A percentile compares a stretch with the other conserved stretches of the same genome.
Evolutionary conservation across 2,329 filamentous ascomycete genomes (phyloP).

Genomic region (Ceratocystiopsis minuta): DNA sequence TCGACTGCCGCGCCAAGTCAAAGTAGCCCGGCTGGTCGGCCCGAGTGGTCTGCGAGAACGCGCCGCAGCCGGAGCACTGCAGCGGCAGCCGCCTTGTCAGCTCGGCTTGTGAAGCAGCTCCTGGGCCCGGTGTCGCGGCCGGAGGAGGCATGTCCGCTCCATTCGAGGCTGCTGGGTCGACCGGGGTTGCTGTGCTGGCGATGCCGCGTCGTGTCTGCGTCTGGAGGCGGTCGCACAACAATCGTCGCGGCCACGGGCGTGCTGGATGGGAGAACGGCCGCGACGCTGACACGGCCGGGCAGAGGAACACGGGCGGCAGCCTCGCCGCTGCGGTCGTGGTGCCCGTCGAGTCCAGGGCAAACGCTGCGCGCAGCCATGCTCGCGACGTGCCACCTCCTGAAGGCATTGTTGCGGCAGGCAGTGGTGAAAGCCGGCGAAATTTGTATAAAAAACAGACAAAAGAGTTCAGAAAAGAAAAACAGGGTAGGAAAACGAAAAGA

Average conservation of each 20-base stretch:
- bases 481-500: too few species aligned
- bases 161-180: too few species aligned
- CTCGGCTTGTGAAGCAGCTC: not conserved
- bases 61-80: conserved; percentile 47
- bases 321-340: not conserved
- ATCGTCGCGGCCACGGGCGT: too few species aligned
- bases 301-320: conserved; percentile 7
- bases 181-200: too few species aligned
- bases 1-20: conserved; percentile 29
- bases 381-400: conserved; percentile 1
- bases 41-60: conserved; percentile 38
- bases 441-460: not conserved
- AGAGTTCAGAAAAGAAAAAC: not conserved
- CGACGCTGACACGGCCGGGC: conserved; percentile 2
- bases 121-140: too few species aligned
- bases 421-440: not conserved
- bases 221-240: too few species aligned
- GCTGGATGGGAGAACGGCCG: too few species aligned
- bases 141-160: too few species aligned
- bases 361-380: conserved; percentile 5
- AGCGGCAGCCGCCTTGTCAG: conserved; percentile 24
- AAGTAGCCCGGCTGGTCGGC: conserved; percentile 40
- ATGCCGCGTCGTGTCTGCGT: too few species aligned
- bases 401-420: not conserved
- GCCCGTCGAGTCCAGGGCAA: conserved; percentile 4